Percentiles rank a stretch among this genome's conserved stretches.
These are phyloP conservation scores for Theileria orientalis DNA, from an alignment of 169 alveolate species.

Conservation along the genomic window DNA sequence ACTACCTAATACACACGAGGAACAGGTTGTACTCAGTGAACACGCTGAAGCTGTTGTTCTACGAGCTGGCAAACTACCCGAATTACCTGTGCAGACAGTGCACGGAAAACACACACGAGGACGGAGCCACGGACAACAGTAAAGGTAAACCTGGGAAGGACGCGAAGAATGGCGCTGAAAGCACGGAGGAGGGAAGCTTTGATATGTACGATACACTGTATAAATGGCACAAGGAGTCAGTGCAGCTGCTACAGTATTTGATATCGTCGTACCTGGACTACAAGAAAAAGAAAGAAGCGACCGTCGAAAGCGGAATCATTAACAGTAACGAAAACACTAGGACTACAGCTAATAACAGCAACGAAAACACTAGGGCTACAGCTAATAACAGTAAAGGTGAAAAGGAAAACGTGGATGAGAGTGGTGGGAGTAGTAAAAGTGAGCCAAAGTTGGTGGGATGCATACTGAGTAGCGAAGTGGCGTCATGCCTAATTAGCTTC, in stretches of 20 bases:
- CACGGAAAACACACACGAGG: not conserved
- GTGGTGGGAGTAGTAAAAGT: too few species aligned
- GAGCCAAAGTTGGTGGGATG: not conserved
- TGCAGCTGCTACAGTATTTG: not conserved
- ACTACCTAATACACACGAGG: not conserved
- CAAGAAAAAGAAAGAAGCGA: not conserved
- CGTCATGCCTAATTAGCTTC: not conserved
- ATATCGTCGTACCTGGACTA: too few species aligned
- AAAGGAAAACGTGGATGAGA: not conserved
- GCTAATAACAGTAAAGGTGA: not conserved
- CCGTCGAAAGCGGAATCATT: too few species aligned
- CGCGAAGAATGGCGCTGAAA: too few species aligned
- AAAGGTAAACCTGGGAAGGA: not conserved
- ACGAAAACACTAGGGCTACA: too few species aligned
- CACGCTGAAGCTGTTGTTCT: not conserved
- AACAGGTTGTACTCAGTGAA: not conserved
- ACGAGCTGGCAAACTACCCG: conserved; percentile 6
- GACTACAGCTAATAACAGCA: too few species aligned
- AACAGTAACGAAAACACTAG: too few species aligned
- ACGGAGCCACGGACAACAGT: not conserved
- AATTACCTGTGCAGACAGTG: not conserved
- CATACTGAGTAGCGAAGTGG: not conserved
- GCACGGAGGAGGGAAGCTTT: not conserved
- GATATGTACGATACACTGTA: not conserved
- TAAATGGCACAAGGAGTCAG: conserved; percentile 1